Percentiles rank a stretch among this genome's conserved stretches.
Evolutionary conservation across 1,284 basidiomycete genomes (phyloP).

Genomic region (Agaricales sp.): DNA sequence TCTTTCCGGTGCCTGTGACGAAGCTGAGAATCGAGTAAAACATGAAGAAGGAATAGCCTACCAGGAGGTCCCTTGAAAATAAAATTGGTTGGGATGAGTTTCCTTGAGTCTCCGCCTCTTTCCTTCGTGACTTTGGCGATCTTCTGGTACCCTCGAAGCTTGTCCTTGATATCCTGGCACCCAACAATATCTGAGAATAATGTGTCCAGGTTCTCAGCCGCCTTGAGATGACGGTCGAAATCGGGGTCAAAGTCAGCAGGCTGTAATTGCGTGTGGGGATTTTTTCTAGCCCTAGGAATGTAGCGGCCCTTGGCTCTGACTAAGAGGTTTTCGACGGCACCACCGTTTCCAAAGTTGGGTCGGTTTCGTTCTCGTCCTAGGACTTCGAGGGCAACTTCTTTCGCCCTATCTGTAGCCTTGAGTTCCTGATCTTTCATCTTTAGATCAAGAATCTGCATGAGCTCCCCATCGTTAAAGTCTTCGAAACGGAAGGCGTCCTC

Average conservation of each 20-base stretch:
- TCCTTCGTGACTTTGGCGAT: slow-evolving; percentile 33
- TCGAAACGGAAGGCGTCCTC: slow-evolving; percentile 58
- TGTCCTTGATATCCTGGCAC: slow-evolving; percentile 38
- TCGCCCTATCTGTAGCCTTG: slow-evolving; percentile 42
- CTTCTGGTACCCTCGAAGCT: slow-evolving; percentile 39
- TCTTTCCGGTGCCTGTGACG: slow-evolving; percentile 35
- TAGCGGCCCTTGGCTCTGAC: slow-evolving; percentile 40
- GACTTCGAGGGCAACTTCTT: slow-evolving; percentile 40
- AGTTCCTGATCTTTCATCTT: slow-evolving; percentile 50
- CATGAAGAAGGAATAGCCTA: slow-evolving; percentile 13
- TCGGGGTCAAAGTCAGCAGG: slow-evolving; percentile 55
- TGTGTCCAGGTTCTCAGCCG: slow-evolving; percentile 38
- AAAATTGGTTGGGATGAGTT: slow-evolving; percentile 52
- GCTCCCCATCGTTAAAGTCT: slow-evolving; percentile 44
- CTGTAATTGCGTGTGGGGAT: slow-evolving; percentile 28
- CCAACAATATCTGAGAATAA: slow-evolving; percentile 56
- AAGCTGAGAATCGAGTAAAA: neutral
- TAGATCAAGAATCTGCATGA: slow-evolving; percentile 37
- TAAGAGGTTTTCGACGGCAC: slow-evolving; percentile 58
- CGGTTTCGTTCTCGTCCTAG: slow-evolving; percentile 39
- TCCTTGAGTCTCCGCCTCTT: slow-evolving; percentile 30
- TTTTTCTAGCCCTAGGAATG: slow-evolving; percentile 26
- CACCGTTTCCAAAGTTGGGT: slow-evolving; percentile 60
- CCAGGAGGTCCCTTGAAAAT: slow-evolving; percentile 67
- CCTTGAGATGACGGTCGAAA: slow-evolving; percentile 34